Evolutionary conservation across 352 stramenopile species (phyloP), one percentile per base, ranked within the genome.

Genomic region (Globisporangium sylvaticum): DNA sequence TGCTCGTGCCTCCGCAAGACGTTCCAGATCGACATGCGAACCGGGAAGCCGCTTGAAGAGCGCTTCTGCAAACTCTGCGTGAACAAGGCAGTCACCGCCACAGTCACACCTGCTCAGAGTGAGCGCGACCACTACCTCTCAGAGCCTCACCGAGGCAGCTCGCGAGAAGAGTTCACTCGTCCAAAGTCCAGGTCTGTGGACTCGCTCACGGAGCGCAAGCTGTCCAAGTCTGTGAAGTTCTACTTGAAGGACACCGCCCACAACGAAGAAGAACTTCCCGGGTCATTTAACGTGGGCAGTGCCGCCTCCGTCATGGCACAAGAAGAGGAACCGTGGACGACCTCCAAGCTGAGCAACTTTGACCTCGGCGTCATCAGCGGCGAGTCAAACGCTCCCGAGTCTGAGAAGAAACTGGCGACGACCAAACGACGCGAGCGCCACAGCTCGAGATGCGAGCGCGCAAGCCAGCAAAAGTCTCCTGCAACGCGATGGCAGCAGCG

Each of bases 1-100:
- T 83, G 76, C 64, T 61, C 50, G 34, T 50, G 50, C 22, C 18
- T 31, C 7, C 62, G 54, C 1, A 24, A 27, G n/a, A 64, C 29
- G 3, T 67, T 67, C 6, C 32, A 67, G n/a, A 24, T 63, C 34
- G 62, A 67, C 31, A 52, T 64, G n/a, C 18, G 29, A 29, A 67
- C 31, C 12, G 15, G 48, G 1, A 55, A 58, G 18, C 59, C 59
- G 0, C 2, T 46, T 1, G 59, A 65, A 58, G 59, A 57, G 44
- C 48, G 59, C 15, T 65, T 65, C 31, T 65, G 59, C 42, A 65
- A 65, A 42, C 22, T 34, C 22, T 62, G 56, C 18, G 34, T 34
- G 9, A 62, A 48, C 56, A 62, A 62, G 10, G n/a, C 24, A 8
- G 56, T 32, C 20, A 32, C 53, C 3, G 25, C 27, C 53, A 58